Base-by-base conservation (phyloP, 768 basidiomycete species). In the Podaxis rugospora region DNA sequence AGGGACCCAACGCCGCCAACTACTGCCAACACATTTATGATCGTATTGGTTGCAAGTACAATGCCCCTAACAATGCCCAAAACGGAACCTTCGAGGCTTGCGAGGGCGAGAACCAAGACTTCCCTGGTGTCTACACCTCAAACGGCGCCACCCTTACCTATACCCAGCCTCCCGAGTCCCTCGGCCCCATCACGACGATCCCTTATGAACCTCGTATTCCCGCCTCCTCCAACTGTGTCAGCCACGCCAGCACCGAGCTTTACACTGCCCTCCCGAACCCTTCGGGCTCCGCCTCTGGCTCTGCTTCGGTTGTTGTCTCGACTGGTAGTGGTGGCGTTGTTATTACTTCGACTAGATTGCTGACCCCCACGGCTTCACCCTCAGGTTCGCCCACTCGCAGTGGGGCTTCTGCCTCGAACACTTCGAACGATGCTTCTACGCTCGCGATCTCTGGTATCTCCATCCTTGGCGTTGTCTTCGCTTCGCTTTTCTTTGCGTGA, bases 21-120 rank as follows among this genome's bases (percentile, higher is more conserved):
- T 81, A 70, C 66, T 92, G 91, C 76, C 76, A 89, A 70, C 86
- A 93, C 78, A 80, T 84, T 62, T 87, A 77, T 62, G 90, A 92
- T 68, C 87, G 86, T 60, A 86, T 91, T 54, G 92, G 92, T 9
- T 87, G 88, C 65, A 67, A 63, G 2, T 92, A 85, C 78, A 93
- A 92, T 69, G 86, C 82, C 16, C 91, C 91, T 14, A 84, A 81
- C 70, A 72, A 76, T 36, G 87, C 88, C 37, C 69, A 79, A 51
- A 75, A 85, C 49, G 82, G 80, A 28, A 75, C 76, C 0, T 93
- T 90, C 73, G 83, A 85, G 61, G 73, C 78, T 6, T 93, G 92
- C 74, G 68, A 81, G 7, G 84, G 85, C 23, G 88, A 90, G n/a
- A 75, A 83, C 68, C 84, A 86, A 76, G 76, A 78, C 14, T 78